Conservation (phyloP, 2,329 filamentous ascomycete genomes). For the Microascus cirrosus region DNA sequence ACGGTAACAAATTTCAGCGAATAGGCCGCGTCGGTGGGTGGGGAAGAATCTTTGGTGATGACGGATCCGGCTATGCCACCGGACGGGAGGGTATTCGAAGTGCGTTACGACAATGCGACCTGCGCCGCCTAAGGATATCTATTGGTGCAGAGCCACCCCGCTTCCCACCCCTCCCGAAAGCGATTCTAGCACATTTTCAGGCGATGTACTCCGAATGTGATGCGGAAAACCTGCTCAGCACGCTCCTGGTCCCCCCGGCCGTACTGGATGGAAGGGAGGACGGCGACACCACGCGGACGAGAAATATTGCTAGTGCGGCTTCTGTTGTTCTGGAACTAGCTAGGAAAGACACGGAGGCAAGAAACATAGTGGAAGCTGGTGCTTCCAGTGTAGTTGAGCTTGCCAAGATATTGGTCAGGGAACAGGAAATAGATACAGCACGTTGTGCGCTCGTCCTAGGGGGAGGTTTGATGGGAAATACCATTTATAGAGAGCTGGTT, state of each 20-base stretch:
- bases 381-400: conserved; percentile 10
- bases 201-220: conserved; percentile 5
- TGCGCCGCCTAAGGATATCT: conserved; percentile 6
- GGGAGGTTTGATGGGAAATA: conserved; percentile 12
- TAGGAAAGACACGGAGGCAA: conserved; percentile 8
- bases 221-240: conserved; percentile 10
- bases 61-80: conserved; percentile 28
- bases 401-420: conserved; percentile 7
- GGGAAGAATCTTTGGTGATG: conserved; percentile 30
- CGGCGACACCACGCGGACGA: conserved; percentile 6
- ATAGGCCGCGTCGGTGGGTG: conserved; percentile 27
- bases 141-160: background rate
- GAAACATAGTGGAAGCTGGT: conserved; percentile 9
- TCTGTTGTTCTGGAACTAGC: conserved; percentile 10
- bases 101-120: conserved; percentile 19
- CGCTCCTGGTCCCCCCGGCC: conserved; percentile 8
- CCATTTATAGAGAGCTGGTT: conserved; percentile 6
- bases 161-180: conserved; percentile 7
- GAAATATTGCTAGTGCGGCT: conserved; percentile 11
- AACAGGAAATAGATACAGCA: conserved; percentile 8
- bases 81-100: conserved; percentile 21
- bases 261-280: conserved; percentile 1
- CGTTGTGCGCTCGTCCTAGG: conserved; percentile 10
- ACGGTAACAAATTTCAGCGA: conserved; percentile 11
- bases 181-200: conserved; percentile 9